These are phyloP conservation scores for Vairimorpha necatrix DNA, from an alignment of 371 early-diverging fungal genomes.

Conservation along the genomic window DNA sequence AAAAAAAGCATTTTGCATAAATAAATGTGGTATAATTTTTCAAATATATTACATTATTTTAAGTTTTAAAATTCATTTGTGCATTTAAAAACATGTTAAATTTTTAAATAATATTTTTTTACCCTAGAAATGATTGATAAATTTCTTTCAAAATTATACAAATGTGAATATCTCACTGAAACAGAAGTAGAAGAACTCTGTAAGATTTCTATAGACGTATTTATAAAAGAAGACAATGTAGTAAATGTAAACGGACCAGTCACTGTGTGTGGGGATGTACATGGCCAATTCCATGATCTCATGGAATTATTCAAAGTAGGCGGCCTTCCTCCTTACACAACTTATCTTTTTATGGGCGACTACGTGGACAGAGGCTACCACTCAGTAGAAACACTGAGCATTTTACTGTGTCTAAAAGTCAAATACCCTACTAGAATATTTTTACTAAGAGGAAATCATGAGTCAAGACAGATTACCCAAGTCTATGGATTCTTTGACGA, in stretches of 20 bases:
- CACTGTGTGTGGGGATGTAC: slow-evolving; percentile 89
- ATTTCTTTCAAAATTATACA: slow-evolving; percentile 67
- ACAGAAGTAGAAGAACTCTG: slow-evolving; percentile 77
- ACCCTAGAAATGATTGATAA: slow-evolving; percentile 58
- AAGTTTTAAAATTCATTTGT: too few relatives aligned
- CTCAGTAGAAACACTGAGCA: slow-evolving; percentile 91
- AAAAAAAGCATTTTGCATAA: too few relatives aligned
- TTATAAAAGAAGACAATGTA: slow-evolving; percentile 81
- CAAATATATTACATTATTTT: too few relatives aligned
- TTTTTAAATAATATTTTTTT: not conserved
- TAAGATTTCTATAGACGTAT: slow-evolving; percentile 70
- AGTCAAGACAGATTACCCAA: slow-evolving; percentile 93
- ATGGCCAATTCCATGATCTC: slow-evolving; percentile 91
- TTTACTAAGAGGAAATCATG: slow-evolving; percentile 96
- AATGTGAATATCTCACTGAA: slow-evolving; percentile 71
- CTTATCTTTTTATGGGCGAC: slow-evolving; percentile 91
- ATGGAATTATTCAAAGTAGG: slow-evolving; percentile 82
- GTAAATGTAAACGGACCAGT: slow-evolving; percentile 76
- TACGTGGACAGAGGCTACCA: slow-evolving; percentile 99
- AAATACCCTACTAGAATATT: slow-evolving; percentile 87
- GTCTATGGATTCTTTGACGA: slow-evolving; percentile 99
- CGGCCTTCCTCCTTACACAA: slow-evolving; percentile 77
- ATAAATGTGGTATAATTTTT: too few relatives aligned
- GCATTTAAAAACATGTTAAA: too few relatives aligned
- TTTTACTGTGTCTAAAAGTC: slow-evolving; percentile 87